Evolutionary conservation across 768 basidiomycete genomes (phyloP).

Genomic region (Podaxis sp.): DNA sequence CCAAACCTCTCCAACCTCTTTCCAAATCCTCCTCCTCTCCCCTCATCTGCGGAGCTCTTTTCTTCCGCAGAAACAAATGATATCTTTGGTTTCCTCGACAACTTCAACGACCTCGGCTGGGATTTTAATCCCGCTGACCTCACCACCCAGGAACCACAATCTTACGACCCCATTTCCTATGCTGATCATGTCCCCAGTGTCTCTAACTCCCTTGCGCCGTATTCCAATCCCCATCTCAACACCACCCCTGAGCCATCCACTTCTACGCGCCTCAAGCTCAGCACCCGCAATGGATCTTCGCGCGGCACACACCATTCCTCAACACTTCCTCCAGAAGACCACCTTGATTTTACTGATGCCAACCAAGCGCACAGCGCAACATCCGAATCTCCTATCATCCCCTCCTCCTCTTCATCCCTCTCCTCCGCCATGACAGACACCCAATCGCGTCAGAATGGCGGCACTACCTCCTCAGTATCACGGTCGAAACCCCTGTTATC

Average conservation of each 20-base stretch:
- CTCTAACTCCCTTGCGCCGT: conserved; percentile 33
- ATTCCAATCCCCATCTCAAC: conserved; percentile 49
- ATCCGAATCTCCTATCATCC: conserved; percentile 29
- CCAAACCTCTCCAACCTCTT: conserved; percentile 58
- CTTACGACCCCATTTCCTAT: conserved; percentile 18
- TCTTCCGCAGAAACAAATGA: conserved; percentile 76
- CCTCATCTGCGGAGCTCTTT: conserved; percentile 76
- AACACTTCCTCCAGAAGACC: conserved; percentile 23
- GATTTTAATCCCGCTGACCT: conserved; percentile 41
- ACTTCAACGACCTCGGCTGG: conserved; percentile 62
- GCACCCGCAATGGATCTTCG: conserved; percentile 27
- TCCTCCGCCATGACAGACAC: background rate
- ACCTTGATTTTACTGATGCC: conserved; percentile 21
- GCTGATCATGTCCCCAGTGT: conserved; percentile 28
- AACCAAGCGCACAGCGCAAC: conserved; percentile 28
- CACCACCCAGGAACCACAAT: conserved; percentile 7
- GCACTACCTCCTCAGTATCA: conserved; percentile 22
- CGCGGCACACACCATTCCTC: conserved; percentile 25
- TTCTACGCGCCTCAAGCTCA: conserved; percentile 31
- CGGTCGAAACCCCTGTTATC: conserved; percentile 69
- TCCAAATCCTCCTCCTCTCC: conserved; percentile 60
- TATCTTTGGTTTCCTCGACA: conserved; percentile 80
- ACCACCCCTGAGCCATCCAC: conserved; percentile 43
- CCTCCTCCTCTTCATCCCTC: conserved; percentile 21
- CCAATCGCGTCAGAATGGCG: conserved; percentile 2